Percentiles rank a stretch among this genome's conserved stretches.
phyloP scores from a whole-genome alignment of 805 yeast genomes.

The Cyberlindnera nakhonratchasimensis region DNA sequence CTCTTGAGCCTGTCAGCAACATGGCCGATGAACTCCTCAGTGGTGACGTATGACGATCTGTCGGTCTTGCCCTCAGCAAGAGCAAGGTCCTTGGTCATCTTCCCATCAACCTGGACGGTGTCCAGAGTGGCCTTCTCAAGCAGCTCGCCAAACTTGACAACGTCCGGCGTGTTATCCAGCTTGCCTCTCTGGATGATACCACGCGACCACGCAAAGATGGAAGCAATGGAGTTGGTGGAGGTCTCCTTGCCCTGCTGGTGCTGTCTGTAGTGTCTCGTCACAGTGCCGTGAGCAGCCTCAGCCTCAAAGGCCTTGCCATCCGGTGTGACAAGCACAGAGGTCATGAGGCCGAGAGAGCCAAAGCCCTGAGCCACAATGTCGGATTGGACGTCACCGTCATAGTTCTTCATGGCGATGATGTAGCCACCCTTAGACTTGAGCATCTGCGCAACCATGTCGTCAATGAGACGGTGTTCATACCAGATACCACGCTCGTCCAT shows the following conservation, averaged over 20 bases:
- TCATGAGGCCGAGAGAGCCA: slow-evolving; percentile 95
- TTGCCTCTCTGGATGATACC: slow-evolving; percentile 92
- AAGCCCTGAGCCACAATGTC: slow-evolving; percentile 98
- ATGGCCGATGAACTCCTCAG: slow-evolving; percentile 85
- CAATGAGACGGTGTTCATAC: slow-evolving; percentile 95
- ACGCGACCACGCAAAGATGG: slow-evolving; percentile 95
- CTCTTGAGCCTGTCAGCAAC: slow-evolving; percentile 61
- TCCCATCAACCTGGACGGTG: slow-evolving; percentile 77
- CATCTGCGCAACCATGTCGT: slow-evolving; percentile 99
- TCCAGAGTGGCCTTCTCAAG: slow-evolving; percentile 84
- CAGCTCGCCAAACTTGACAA: slow-evolving; percentile 69
- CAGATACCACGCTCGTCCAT: slow-evolving; percentile 84
- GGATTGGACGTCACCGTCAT: slow-evolving; percentile 96
- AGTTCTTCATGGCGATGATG: slow-evolving; percentile 94
- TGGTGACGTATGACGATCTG: slow-evolving; percentile 78
- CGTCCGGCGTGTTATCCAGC: slow-evolving; percentile 83
- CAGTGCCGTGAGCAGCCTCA: slow-evolving; percentile 99
- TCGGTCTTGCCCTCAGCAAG: slow-evolving; percentile 84
- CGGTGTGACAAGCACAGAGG: slow-evolving; percentile 94
- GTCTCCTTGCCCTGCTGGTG: slow-evolving; percentile 97
- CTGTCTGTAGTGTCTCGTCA: slow-evolving; percentile 94
- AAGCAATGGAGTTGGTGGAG: slow-evolving; percentile 94
- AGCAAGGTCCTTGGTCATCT: slow-evolving; percentile 96
- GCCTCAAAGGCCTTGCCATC: slow-evolving; percentile 94
- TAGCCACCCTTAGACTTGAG: slow-evolving; percentile 92